Conservation (phyloP, 306 rosid species). For the Citrullus mucosospermus region DNA sequence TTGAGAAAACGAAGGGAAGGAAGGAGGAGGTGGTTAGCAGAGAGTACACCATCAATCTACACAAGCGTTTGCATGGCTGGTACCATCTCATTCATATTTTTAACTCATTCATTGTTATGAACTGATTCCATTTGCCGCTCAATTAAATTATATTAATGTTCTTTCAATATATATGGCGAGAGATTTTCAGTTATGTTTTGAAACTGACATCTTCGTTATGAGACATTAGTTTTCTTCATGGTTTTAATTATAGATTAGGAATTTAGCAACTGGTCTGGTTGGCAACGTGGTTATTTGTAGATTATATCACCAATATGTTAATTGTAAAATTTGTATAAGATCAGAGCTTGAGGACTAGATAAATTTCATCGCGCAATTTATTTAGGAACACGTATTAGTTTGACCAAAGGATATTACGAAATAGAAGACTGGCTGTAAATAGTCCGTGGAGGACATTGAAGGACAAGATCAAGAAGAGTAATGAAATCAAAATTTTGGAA, state of each 20-base stretch:
- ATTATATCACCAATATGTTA: background rate
- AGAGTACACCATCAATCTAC: conserved; percentile 20
- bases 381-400: too few species aligned
- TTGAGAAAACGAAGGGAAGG: conserved; percentile 72
- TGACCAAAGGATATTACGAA: too few species aligned
- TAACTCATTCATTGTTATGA: background rate
- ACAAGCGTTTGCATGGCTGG: conserved; percentile 22
- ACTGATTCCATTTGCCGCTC: background rate
- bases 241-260: background rate
- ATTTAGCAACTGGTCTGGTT: background rate
- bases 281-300: background rate
- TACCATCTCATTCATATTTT: conserved; percentile 6
- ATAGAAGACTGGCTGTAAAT: too few species aligned
- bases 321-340: background rate
- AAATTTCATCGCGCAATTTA: background rate
- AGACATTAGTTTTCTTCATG: background rate
- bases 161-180: background rate
- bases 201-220: background rate
- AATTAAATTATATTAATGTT: background rate
- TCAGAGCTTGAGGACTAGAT: background rate
- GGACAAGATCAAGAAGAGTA: too few species aligned
- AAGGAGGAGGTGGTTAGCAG: conserved; percentile 89
- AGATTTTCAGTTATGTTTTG: background rate
- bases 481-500: too few species aligned
- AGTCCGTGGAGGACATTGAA: too few species aligned